phyloP scores from a whole-genome alignment of 1,139 yeast species.

The Pichia norvegensis region DNA sequence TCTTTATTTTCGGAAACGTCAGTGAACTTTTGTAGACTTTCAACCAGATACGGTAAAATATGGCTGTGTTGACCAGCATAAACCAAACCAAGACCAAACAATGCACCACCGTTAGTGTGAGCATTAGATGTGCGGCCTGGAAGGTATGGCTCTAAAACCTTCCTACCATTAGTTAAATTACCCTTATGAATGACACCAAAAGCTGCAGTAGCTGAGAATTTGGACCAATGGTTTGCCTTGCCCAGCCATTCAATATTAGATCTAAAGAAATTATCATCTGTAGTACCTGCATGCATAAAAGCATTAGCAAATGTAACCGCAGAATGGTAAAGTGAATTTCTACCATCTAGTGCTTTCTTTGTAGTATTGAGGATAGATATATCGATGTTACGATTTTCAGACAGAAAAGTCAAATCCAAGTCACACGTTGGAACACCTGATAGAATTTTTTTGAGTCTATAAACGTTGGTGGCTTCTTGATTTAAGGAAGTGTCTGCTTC shows the following conservation, averaged over 20 bases:
- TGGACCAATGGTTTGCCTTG: conserved; percentile 96
- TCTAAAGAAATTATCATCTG: conserved; percentile 88
- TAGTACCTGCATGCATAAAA: conserved; percentile 93
- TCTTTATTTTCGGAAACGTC: conserved; percentile 41
- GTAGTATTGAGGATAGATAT: conserved; percentile 73
- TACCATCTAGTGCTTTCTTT: conserved; percentile 76
- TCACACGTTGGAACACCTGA: conserved; percentile 95
- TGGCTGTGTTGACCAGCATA: conserved; percentile 96
- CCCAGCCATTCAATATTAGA: conserved; percentile 93
- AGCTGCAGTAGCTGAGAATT: conserved; percentile 96
- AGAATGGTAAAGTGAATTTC: conserved; percentile 89
- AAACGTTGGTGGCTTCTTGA: conserved; percentile 28
- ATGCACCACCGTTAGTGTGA: conserved; percentile 92
- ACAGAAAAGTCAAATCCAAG: conserved; percentile 78
- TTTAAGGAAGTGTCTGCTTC: conserved; percentile 37
- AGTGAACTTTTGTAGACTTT: conserved; percentile 57
- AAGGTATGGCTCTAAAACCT: conserved; percentile 80
- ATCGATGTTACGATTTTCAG: conserved; percentile 84
- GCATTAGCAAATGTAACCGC: conserved; percentile 96
- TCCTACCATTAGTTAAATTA: conserved; percentile 82
- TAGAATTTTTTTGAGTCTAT: conserved; percentile 58
- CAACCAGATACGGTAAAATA: conserved; percentile 70
- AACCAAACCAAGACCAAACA: conserved; percentile 86
- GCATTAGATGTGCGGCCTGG: conserved; percentile 76
- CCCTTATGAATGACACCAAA: conserved; percentile 97